These are phyloP conservation scores for Suhomyces yuchorum DNA, from an alignment of 1,139 yeast species.

Conservation along the genomic window DNA sequence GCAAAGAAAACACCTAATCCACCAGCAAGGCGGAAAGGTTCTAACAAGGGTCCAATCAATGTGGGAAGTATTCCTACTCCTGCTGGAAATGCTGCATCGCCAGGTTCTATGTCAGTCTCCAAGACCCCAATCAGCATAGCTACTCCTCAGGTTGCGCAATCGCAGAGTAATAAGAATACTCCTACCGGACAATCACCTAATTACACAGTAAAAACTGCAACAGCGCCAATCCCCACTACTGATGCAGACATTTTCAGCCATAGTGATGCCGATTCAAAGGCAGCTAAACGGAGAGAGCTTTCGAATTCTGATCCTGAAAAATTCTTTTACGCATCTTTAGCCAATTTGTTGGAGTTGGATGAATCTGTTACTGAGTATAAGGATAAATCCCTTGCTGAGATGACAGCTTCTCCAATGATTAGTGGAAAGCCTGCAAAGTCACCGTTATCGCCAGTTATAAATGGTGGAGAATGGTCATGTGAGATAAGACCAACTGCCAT, in stretches of 20 bases:
- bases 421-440: slow-evolving; percentile 33
- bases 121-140: slow-evolving; percentile 50
- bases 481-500: slow-evolving; percentile 50
- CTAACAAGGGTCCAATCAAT: slow-evolving; percentile 23
- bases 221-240: slow-evolving; percentile 19
- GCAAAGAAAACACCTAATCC: slow-evolving; percentile 21
- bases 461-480: slow-evolving; percentile 44
- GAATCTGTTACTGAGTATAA: slow-evolving; percentile 30
- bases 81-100: slow-evolving; percentile 42
- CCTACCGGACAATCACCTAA: slow-evolving; percentile 45
- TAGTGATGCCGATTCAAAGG: slow-evolving; percentile 32
- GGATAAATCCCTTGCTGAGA: slow-evolving; percentile 21
- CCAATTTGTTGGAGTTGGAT: slow-evolving; percentile 52
- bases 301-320: slow-evolving; percentile 49
- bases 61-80: slow-evolving; percentile 36
- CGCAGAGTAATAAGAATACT: slow-evolving; percentile 45
- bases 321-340: slow-evolving; percentile 53
- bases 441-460: slow-evolving; percentile 37
- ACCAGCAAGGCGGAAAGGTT: slow-evolving; percentile 31
- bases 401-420: slow-evolving; percentile 33
- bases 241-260: slow-evolving; percentile 29
- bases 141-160: slow-evolving; percentile 43
- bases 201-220: slow-evolving; percentile 20
- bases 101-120: slow-evolving; percentile 43
- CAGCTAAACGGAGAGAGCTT: slow-evolving; percentile 49